Base-by-base conservation (phyloP, 768 basidiomycete genomes). In the Clavulina sp. region DNA sequence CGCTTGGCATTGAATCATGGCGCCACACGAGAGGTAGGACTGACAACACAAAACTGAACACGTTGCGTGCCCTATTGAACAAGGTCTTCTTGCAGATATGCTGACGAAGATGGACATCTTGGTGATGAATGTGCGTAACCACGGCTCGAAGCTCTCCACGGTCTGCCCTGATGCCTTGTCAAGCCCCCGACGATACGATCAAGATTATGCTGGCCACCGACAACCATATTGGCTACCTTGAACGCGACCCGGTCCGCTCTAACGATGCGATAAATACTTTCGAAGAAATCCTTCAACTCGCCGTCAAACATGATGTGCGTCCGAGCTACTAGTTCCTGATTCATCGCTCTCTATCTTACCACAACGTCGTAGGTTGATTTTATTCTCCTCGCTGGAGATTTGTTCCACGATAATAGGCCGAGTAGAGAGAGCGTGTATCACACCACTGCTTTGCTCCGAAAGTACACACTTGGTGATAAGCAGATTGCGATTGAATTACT, bases 331-430 rank as follows among this genome's bases (percentile, higher is more conserved):
- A n/a, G 18, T 43, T 46, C 54, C 52, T 29, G 26, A 44, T 52
- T 53, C 13, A 1, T 38, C 18, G 48, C 51, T 52, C 53, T 52
- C 28, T 24, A 18, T 46, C 51, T 13, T 40, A 50, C 50, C 13
- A 49, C 43, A 4, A 24, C 48, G 33, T 47, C 24, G 29, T 54
- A 93, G 88, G 93, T 96, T 51, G 95, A 99, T 67, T 87, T 97
- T 62, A 74, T 99, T 41, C 76, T 99, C 5, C 77, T 97, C 4
- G 93, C 83, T 13, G 95, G 95, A 5, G 95, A 99, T 63, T 70
- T 99, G 3, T 99, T 99, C 62, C 95, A 99, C 64, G 95, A 99
- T 61, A 99, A 97, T 65, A 78, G 89, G 55, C 95, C 95, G 0
- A 86, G 86, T 28, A 69, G 93, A 57, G 86, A 88, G 49, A 84